A percentile compares a stretch with the other conserved stretches of the same genome.
These are phyloP conservation scores for Erythrophleum ivorense DNA, from an alignment of 331 rosid genomes.

Conservation along the genomic window DNA sequence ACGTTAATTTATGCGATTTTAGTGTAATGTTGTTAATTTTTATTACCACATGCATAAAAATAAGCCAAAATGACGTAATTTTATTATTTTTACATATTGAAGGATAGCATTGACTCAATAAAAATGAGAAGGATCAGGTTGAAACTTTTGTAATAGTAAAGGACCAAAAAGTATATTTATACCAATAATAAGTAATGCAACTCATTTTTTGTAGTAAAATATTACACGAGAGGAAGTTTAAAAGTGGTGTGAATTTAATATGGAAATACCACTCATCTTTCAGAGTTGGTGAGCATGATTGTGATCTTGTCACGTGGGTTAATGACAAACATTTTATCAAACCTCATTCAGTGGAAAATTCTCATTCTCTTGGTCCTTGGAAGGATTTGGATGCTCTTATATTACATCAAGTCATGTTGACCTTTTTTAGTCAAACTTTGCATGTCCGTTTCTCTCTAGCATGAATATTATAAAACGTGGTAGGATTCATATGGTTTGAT, in stretches of 20 bases:
- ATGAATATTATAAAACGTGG: background rate
- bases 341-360: too few relatives aligned
- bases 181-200: background rate
- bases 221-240: background rate
- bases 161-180: too few relatives aligned
- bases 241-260: background rate
- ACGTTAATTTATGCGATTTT: background rate
- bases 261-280: too few relatives aligned
- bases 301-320: too few relatives aligned
- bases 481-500: background rate
- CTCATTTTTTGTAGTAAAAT: background rate
- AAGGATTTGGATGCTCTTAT: background rate
- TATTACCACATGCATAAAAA: background rate
- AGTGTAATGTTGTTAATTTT: background rate
- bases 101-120: background rate
- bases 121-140: background rate
- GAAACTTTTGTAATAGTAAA: too few relatives aligned
- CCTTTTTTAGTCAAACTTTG: background rate
- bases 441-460: background rate
- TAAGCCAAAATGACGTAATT: background rate
- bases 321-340: background rate
- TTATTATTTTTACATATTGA: background rate
- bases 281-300: too few relatives aligned
- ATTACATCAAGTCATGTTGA: background rate
- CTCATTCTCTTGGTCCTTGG: too few relatives aligned